Evolutionary conservation across 768 basidiomycete genomes (phyloP).

Genomic region (Thelephora aurantiotincta): DNA sequence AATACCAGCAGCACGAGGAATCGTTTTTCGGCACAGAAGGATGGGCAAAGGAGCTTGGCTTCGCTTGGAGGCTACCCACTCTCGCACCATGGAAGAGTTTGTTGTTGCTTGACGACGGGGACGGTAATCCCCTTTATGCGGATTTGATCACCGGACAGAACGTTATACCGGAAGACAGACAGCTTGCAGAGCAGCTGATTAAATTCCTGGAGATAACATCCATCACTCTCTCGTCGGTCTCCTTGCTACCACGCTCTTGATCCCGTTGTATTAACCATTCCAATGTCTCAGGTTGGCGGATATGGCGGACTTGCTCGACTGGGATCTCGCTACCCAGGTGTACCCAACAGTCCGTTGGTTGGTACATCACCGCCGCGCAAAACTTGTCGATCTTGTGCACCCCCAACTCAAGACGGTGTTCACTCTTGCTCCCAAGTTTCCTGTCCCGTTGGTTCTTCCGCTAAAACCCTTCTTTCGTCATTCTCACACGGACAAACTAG

Average conservation of each 20-base stretch:
- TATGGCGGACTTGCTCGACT: conserved; percentile 68
- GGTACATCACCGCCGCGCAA: conserved; percentile 80
- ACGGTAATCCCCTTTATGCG: conserved; percentile 40
- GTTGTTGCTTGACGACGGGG: conserved; percentile 49
- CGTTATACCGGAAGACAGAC: conserved; percentile 42
- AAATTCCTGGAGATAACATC: conserved; percentile 64
- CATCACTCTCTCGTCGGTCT: conserved; percentile 61
- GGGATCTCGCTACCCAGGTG: conserved; percentile 71
- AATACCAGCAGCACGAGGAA: conserved; percentile 31
- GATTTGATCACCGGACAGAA: conserved; percentile 46
- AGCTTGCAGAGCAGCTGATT: conserved; percentile 55
- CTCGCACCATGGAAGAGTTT: conserved; percentile 90
- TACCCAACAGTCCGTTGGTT: conserved; percentile 89
- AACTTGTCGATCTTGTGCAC: conserved; percentile 79
- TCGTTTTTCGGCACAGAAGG: conserved; percentile 21
- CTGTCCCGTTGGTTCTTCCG: conserved; percentile 35
- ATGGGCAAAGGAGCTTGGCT: conserved; percentile 58
- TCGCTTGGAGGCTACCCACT: conserved; percentile 60
- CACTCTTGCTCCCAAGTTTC: conserved; percentile 51
- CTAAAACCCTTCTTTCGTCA: not conserved
- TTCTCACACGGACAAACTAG: conserved; percentile 18
- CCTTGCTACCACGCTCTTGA: not conserved
- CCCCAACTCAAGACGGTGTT: conserved; percentile 71
- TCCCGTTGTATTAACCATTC: not conserved
- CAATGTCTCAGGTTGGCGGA: conserved; percentile 44